Percentiles rank a stretch among this genome's conserved stretches.
phyloP scores from a whole-genome alignment of 2,329 filamentous ascomycete species.

The Scedosporium minutisporum region DNA sequence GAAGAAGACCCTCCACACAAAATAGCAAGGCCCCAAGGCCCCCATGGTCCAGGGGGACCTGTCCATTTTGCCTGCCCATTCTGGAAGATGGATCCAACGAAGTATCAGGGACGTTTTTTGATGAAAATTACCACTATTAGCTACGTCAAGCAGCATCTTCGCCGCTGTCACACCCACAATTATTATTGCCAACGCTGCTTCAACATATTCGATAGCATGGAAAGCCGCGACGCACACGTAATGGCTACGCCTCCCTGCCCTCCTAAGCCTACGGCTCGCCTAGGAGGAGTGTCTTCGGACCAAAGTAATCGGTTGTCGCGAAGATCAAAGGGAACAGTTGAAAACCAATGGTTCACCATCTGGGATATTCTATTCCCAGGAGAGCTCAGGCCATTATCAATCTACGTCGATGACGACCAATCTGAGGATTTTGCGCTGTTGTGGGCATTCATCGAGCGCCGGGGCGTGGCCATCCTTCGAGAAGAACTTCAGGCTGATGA shows the following conservation, averaged over 20 bases:
- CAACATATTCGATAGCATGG: not conserved
- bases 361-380: not conserved
- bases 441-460: not conserved
- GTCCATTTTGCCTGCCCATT: not conserved
- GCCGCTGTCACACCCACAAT: not conserved
- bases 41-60: not conserved
- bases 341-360: not conserved
- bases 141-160: not conserved
- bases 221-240: not conserved
- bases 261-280: not conserved
- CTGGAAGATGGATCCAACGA: not conserved
- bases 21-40: not conserved
- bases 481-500: not conserved
- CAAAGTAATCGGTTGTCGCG: not conserved
- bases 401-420: not conserved
- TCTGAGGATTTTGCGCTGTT: no score
- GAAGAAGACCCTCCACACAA: not conserved
- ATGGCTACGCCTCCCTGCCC: not conserved
- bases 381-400: not conserved
- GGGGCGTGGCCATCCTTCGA: not conserved
- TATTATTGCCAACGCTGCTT: not conserved
- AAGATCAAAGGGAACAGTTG: not conserved
- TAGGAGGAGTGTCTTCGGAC: not conserved
- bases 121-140: not conserved
- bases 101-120: not conserved